phyloP scores from a whole-genome alignment of 495 filamentous ascomycete species.

The Penicillium lagena region DNA sequence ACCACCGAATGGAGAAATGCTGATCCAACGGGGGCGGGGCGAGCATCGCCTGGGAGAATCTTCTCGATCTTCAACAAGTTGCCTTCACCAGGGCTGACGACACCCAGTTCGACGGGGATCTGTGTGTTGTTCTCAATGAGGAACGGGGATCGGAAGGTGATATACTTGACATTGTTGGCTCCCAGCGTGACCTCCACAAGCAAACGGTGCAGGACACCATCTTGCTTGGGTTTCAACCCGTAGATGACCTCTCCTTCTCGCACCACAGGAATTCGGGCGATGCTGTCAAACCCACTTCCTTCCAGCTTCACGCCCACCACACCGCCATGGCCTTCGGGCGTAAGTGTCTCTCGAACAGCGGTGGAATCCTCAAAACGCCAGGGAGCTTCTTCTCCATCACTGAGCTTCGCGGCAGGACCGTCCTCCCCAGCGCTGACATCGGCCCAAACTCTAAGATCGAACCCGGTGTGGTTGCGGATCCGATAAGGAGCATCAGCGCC shows the following conservation, averaged over 20 bases:
- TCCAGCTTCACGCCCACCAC: conserved; percentile 79
- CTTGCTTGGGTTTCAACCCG: conserved; percentile 74
- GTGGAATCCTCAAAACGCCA: conserved; percentile 97
- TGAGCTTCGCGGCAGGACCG: conserved; percentile 68
- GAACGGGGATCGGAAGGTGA: conserved; percentile 92
- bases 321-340: conserved; percentile 71
- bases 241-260: conserved; percentile 92
- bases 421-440: conserved; percentile 57
- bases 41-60: conserved; percentile 83
- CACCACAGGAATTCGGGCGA: conserved; percentile 82
- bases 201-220: conserved; percentile 77
- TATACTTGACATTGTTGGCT: conserved; percentile 91
- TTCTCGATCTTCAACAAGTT: conserved; percentile 97
- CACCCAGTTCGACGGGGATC: conserved; percentile 91
- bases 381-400: conserved; percentile 83
- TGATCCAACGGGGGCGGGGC: conserved; percentile 88
- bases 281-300: conserved; percentile 85
- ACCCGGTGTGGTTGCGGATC: conserved; percentile 93
- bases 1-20: conserved; percentile 85
- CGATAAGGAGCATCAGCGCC: conserved; percentile 87
- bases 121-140: conserved; percentile 96
- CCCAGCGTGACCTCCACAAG: conserved; percentile 90
- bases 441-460: conserved; percentile 78
- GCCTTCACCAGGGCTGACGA: conserved; percentile 82
- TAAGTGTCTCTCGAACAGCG: conserved; percentile 84